phyloP scores from a whole-genome alignment of 768 basidiomycete genomes.

The Postia placenta region DNA sequence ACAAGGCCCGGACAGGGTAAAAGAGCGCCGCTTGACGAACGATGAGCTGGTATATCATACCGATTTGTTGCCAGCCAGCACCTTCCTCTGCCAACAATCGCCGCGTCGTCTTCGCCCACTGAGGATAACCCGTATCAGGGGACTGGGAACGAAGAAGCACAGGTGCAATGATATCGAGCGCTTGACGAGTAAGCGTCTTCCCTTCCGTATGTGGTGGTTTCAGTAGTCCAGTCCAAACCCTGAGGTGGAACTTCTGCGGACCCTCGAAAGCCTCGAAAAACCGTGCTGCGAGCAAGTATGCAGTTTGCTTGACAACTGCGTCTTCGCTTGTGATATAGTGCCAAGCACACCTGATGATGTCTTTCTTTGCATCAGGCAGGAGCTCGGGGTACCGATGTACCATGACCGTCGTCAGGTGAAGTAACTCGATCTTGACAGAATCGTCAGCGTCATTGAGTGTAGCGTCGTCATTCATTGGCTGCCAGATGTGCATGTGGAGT shows the following conservation, averaged over 20 bases:
- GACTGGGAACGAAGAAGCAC: constrained; percentile 63
- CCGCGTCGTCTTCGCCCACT: constrained; percentile 86
- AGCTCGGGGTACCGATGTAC: constrained; percentile 79
- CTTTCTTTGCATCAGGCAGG: constrained; percentile 80
- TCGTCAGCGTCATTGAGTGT: constrained; percentile 65
- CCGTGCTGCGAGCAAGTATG: constrained; percentile 83
- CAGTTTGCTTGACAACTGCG: constrained; percentile 86
- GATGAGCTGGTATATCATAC: constrained; percentile 86
- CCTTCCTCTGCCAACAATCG: constrained; percentile 87
- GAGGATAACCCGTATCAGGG: constrained; percentile 49
- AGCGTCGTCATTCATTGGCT: constrained; percentile 55
- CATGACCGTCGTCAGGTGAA: constrained; percentile 84
- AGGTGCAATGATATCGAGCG: constrained; percentile 81
- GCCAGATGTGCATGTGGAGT: constrained; percentile 76
- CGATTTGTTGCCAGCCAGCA: constrained; percentile 57
- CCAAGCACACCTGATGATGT: constrained; percentile 93
- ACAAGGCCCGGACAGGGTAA: constrained; percentile 87
- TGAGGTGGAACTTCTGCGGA: constrained; percentile 85
- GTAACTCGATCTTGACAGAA: constrained; percentile 82
- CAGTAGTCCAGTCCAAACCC: constrained; percentile 87
- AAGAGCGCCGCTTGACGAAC: constrained; percentile 88
- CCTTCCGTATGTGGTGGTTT: constrained; percentile 76
- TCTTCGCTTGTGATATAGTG: constrained; percentile 82
- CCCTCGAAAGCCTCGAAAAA: constrained; percentile 89
- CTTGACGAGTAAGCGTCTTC: constrained; percentile 73